phyloP scores from a whole-genome alignment of 768 basidiomycete species.

The Rhodotorula babjevae region DNA sequence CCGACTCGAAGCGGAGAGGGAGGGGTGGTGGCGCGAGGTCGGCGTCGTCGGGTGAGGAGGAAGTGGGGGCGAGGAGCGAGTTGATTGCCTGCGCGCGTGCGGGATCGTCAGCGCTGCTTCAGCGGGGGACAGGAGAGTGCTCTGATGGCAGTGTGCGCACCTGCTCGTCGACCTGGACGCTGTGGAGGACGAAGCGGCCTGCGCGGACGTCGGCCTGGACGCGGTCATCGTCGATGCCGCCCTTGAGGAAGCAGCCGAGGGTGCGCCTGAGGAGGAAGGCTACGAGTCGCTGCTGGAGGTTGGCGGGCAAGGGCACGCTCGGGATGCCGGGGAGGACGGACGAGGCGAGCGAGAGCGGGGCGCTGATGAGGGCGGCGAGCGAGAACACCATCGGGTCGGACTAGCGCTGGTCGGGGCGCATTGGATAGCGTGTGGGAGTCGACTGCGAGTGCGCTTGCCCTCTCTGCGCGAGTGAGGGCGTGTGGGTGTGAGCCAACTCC shows the following conservation, averaged over 20 bases:
- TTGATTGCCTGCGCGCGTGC: conserved; percentile 20
- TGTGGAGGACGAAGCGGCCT: neutral
- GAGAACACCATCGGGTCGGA: neutral
- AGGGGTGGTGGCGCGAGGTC: conserved; percentile 64
- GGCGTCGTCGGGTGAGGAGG: conserved; percentile 48
- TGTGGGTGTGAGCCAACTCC: too few species aligned
- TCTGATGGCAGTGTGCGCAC: neutral
- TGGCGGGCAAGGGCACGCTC: conserved; percentile 1
- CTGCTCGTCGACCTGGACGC: neutral
- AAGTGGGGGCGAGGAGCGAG: conserved; percentile 11
- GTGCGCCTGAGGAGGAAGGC: conserved; percentile 17
- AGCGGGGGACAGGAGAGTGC: neutral
- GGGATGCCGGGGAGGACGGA: neutral
- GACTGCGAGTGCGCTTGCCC: too few species aligned
- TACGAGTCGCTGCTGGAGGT: conserved; percentile 26
- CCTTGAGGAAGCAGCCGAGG: conserved; percentile 19
- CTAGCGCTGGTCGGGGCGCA: too few species aligned
- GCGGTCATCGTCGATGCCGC: conserved; percentile 2
- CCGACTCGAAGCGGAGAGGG: conserved; percentile 69
- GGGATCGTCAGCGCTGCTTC: neutral
- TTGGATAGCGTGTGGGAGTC: too few species aligned
- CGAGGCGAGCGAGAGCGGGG: neutral
- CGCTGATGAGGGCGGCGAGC: neutral
- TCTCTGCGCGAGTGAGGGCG: too few species aligned
- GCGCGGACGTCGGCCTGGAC: conserved; percentile 26